Evolutionary conservation across 2,329 filamentous ascomycete species (phyloP).

Genomic region (Calonectria leucothoes): DNA sequence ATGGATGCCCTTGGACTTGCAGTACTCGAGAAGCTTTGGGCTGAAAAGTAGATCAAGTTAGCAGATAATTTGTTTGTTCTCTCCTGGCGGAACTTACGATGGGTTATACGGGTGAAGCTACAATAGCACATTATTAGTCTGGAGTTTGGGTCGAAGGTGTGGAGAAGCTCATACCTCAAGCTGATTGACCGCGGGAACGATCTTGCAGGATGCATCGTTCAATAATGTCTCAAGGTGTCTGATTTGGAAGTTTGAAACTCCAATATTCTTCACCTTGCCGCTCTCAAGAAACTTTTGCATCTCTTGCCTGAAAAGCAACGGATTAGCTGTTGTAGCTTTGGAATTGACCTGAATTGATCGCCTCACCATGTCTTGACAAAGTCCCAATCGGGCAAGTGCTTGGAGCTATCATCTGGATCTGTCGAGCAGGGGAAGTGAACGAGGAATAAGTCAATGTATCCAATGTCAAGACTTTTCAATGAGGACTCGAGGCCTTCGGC

Average conservation of each 20-base stretch:
- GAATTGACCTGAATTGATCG: too few species aligned
- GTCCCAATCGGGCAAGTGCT: constrained; percentile 37
- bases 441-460: constrained; percentile 69
- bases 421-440: constrained; percentile 28
- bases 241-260: constrained; percentile 85
- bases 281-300: constrained; percentile 74
- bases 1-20: constrained; percentile 26
- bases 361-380: constrained; percentile 26
- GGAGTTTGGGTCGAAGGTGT: not conserved
- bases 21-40: constrained; percentile 20
- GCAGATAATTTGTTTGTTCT: too few species aligned
- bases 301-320: constrained; percentile 55
- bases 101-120: constrained; percentile 25
- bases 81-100: constrained; percentile 4
- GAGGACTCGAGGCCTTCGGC: constrained; percentile 65
- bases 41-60: not conserved
- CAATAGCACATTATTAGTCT: not conserved
- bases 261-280: constrained; percentile 81
- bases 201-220: constrained; percentile 70
- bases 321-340: not conserved
- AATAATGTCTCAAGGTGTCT: constrained; percentile 81
- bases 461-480: constrained; percentile 60
- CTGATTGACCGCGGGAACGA: constrained; percentile 79
- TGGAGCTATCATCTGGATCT: constrained; percentile 21
- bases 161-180: constrained; percentile 67